Evolutionary conservation across 306 rosid species (phyloP), one percentile per base, ranked within the genome.

Genomic region (Dryas octopetala): DNA sequence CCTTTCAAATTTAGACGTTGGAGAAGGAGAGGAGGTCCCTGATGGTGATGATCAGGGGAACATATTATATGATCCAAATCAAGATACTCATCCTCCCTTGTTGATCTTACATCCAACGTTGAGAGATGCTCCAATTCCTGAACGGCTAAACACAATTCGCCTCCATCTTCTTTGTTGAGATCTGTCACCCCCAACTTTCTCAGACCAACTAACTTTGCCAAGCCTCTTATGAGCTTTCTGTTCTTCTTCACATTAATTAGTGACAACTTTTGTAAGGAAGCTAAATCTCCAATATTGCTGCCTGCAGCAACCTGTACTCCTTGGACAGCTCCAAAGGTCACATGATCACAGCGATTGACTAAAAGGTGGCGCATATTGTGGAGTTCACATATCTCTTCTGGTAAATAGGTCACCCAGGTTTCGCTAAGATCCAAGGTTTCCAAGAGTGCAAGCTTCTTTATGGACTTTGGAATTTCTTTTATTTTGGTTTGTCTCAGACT

Each of bases 391-490:
- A 69, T 49, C 6, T 6, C 2, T 59, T 58, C 9, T 47, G 69
- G 80, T 46, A 76, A 60, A 6, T 3, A 4, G n/a, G 60, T 68
- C 61, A 76, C 75, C 17, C 5, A 23, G 7, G 80, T 68, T 12
- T 10, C 49, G 61, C 57, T 76, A 5, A 76, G 80, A 76, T 76
- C 69, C 4, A 76, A 58, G 38, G 74, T 68, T 59, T 76, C 68
- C 60, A 76, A 16, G 2, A 38, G 6, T 8, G 23, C 50, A 62
- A 74, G 78, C 14, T 50, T 50, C 40, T 43, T 19, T 16, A 49
- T 49, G 49, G 62, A 46, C 9, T 40, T 48, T 49, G 61, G 78
- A 14, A 74, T 17, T 60, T 3, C 9, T 17, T 50, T 32, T 2
- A 74, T 62, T 12, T 50, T 23, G 10, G 62, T 62, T 48, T 17